These are phyloP conservation scores for Tricholoma terreum DNA, from an alignment of 768 basidiomycete species.

Conservation along the genomic window DNA sequence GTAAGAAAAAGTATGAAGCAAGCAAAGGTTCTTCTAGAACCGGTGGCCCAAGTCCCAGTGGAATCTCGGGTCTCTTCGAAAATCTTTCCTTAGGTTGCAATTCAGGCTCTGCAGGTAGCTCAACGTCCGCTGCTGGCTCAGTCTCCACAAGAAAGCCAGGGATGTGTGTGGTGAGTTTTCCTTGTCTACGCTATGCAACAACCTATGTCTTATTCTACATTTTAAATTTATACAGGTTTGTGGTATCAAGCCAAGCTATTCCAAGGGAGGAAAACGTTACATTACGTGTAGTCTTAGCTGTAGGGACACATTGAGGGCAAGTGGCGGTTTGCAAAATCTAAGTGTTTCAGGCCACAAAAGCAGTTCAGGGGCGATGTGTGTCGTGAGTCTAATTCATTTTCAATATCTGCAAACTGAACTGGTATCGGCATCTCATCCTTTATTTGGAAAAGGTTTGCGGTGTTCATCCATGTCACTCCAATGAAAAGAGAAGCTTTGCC, in stretches of 20 bases:
- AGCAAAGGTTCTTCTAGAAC: background rate
- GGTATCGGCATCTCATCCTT: background rate
- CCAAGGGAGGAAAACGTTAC: background rate
- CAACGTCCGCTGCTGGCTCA: background rate
- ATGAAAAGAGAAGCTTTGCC: conserved; percentile 12
- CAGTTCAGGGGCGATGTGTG: conserved; percentile 3
- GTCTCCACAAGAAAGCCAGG: background rate
- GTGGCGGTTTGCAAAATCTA: background rate
- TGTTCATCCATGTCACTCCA: background rate
- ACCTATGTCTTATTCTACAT: background rate
- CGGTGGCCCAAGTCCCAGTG: background rate
- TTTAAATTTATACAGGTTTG: background rate
- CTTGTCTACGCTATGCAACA: background rate
- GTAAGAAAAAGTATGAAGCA: conserved; percentile 9
- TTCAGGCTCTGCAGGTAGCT: background rate
- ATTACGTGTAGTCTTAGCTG: background rate
- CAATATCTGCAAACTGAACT: background rate
- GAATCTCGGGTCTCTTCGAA: background rate
- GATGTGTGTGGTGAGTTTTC: background rate
- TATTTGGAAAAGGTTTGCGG: background rate
- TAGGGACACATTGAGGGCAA: background rate
- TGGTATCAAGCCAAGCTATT: background rate
- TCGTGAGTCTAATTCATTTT: conserved; percentile 2
- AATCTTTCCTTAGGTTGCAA: background rate
- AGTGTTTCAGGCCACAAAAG: background rate